Evolutionary conservation across 768 basidiomycete species (phyloP), one percentile per base, ranked within the genome.

Genomic region (Tremella mesenterica): DNA sequence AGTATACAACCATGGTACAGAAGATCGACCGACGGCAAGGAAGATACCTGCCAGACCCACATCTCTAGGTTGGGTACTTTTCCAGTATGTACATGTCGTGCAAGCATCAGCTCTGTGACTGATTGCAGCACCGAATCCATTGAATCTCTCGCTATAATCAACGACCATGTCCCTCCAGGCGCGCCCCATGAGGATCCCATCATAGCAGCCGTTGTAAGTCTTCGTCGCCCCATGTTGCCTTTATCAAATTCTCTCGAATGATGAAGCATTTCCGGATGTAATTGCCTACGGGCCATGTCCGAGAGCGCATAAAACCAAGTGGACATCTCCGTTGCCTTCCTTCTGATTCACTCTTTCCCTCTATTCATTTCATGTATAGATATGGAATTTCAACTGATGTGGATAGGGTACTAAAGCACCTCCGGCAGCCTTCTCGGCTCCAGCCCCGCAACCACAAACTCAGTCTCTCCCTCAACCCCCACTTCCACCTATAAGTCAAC

Each of bases 261-360:
- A 70, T 70, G 68, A 70, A 70, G 61, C 44, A 70, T 70, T 69
- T 67, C 67, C 68, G 68, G 68, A 70, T 70, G 68, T 70, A 61
- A 69, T 64, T 52, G 56, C 63, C 60, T 64, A 52, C 54, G 65
- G 63, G 58, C 63, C 29, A 29, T 61, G 65, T 67, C 68, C 68
- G 65, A 70, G 68, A 70, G 68, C 68, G 68, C 68, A 70, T 41
- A 70, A 70, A 69, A 52, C 61, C 65, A 61, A 67, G 68, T 70
- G 68, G 68, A 70, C 65, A 67, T 51, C 56, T 70, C 68, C 68
- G 68, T 70, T 70, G 68, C 68, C 68, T 70, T 70, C 68, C 68
- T 70, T 70, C 68, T 70, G 68, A 70, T 48, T 27, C 45, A 55
- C 20, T 44, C 43, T 44, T 13, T 49, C 39, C 31, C 43, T 25